These are phyloP conservation scores for Globisporangium barbulae DNA, from an alignment of 352 stramenopile species.

Conservation along the genomic window DNA sequence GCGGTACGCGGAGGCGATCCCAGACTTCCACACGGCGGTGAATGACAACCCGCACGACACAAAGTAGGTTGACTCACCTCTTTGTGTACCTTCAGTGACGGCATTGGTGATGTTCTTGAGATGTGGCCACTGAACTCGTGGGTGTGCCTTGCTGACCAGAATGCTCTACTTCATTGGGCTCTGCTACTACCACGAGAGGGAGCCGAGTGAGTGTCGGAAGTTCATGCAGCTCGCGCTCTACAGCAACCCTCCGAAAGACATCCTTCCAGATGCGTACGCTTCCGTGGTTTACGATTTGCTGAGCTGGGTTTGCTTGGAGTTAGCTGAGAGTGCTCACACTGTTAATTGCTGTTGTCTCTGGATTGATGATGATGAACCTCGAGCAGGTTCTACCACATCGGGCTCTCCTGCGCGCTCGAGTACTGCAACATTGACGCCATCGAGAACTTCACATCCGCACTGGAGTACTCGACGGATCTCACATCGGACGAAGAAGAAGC, in stretches of 20 bases:
- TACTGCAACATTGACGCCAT: slow-evolving; percentile 56
- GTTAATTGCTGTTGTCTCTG: neutral
- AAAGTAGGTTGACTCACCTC: slow-evolving; percentile 9
- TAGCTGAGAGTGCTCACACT: neutral
- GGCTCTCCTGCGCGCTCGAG: slow-evolving; percentile 51
- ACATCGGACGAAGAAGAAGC: neutral
- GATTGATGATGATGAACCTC: neutral
- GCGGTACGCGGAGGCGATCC: slow-evolving; percentile 43
- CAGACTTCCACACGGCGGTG: slow-evolving; percentile 48
- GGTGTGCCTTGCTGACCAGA: slow-evolving; percentile 16
- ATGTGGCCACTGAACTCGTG: neutral
- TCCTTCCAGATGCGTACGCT: slow-evolving; percentile 64
- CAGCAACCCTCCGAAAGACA: slow-evolving; percentile 19
- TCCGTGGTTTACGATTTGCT: neutral
- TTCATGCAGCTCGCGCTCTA: slow-evolving; percentile 45
- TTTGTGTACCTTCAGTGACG: neutral
- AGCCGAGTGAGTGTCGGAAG: slow-evolving; percentile 40
- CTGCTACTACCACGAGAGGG: slow-evolving; percentile 54
- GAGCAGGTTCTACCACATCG: slow-evolving; percentile 68
- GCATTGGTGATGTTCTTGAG: neutral
- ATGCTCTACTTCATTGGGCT: slow-evolving; percentile 65
- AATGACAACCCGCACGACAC: slow-evolving; percentile 32
- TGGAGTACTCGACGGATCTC: slow-evolving; percentile 24
- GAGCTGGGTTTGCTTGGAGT: neutral
- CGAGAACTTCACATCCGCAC: slow-evolving; percentile 56